Conservation (phyloP, 2,329 filamentous ascomycete species). For the Neopestalotiopsis clavispora region DNA sequence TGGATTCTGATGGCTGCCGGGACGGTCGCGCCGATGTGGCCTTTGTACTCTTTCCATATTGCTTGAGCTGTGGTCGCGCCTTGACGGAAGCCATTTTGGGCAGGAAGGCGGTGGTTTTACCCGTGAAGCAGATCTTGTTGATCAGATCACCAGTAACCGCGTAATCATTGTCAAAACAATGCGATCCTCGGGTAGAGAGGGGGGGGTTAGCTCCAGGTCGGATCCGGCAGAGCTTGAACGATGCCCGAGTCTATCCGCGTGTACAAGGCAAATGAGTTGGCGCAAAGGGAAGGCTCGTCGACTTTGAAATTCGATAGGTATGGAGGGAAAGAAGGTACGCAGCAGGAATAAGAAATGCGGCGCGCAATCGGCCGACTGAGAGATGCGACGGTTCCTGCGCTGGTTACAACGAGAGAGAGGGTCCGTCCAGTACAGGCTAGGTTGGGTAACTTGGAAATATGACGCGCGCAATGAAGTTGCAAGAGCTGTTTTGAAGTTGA, state of each 20-base stretch:
- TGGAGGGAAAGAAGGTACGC: background rate
- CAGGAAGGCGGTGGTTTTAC: background rate
- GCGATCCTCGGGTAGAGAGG: background rate
- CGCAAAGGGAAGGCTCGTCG: background rate
- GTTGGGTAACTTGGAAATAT: background rate
- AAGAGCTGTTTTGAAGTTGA: background rate
- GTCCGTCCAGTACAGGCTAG: background rate
- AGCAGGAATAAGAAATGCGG: background rate
- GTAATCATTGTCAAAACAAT: constrained; percentile 1
- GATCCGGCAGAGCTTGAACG: background rate
- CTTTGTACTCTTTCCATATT: constrained; percentile 31
- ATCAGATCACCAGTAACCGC: constrained; percentile 4
- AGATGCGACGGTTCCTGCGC: constrained; percentile 7
- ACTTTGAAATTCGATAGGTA: background rate
- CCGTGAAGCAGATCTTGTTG: background rate
- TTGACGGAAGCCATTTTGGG: constrained; percentile 29
- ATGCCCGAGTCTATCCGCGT: background rate
- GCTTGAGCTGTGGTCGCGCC: constrained; percentile 28
- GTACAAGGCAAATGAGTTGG: background rate
- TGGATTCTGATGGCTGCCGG: background rate
- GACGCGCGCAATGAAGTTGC: background rate
- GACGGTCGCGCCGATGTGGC: background rate
- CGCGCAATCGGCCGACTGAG: background rate
- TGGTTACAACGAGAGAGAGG: background rate
- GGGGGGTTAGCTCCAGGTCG: background rate